Evolutionary conservation across 352 stramenopile species (phyloP).

Genomic region (Phytophthora hybrid): DNA sequence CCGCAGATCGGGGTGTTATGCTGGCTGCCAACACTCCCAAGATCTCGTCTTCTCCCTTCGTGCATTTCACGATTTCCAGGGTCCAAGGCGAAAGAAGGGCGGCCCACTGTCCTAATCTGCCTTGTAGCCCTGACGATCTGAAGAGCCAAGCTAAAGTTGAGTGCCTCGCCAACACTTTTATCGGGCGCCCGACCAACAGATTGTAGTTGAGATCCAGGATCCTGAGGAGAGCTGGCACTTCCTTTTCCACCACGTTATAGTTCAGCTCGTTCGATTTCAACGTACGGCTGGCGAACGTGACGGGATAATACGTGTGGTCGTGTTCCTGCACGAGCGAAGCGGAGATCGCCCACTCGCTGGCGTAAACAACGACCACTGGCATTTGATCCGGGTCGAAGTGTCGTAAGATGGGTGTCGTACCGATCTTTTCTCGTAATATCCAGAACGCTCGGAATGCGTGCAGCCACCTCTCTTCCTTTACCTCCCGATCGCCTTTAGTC

Average conservation of each 20-base stretch:
- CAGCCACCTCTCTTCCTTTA: neutral
- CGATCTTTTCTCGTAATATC: conserved; percentile 12
- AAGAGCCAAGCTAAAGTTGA: too few relatives aligned
- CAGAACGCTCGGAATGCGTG: neutral
- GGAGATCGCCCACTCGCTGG: conserved; percentile 23
- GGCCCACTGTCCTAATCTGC: too few relatives aligned
- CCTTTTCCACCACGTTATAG: conserved; percentile 15
- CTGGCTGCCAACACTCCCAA: too few relatives aligned
- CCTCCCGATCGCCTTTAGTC: neutral
- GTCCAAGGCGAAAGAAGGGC: too few relatives aligned
- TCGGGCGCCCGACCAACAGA: conserved; percentile 5
- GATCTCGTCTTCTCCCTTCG: too few relatives aligned
- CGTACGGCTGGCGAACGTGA: conserved; percentile 14
- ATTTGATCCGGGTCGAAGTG: conserved; percentile 9
- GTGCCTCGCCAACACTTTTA: too few relatives aligned
- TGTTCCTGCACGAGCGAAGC: conserved; percentile 15
- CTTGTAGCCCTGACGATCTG: too few relatives aligned
- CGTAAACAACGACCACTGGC: conserved; percentile 21
- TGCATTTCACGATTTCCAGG: too few relatives aligned
- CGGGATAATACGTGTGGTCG: conserved; percentile 7
- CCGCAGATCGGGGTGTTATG: too few relatives aligned
- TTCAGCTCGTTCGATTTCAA: conserved; percentile 24
- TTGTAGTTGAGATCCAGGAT: conserved; percentile 11
- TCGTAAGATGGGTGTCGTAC: conserved; percentile 5
- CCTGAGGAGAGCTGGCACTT: neutral